Base-by-base conservation (phyloP, 768 basidiomycete genomes). In the Tephrocybe sp. region DNA sequence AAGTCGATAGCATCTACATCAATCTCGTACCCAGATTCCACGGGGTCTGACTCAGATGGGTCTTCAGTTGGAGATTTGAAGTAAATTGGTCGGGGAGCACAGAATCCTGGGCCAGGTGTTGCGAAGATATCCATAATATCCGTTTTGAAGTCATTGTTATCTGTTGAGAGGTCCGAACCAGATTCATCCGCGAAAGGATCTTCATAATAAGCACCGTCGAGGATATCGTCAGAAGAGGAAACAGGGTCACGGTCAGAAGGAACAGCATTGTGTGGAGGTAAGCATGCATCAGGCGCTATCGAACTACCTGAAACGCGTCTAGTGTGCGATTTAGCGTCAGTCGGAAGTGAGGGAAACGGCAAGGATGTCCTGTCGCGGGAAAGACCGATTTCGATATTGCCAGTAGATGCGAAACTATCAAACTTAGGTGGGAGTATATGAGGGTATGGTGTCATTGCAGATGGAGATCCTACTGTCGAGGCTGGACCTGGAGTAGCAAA, bases 11-110 rank as follows among this genome's bases (percentile, higher is more conserved):
- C 58, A 5, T 68, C 63, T 33, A 72, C 63, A 53, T 76, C 70
- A 36, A 79, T 57, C 23, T 69, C 67, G 54, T 71, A 75, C 42
- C 60, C 60, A 38, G 57, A 44, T 21, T 70, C 63, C 32, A 73
- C 63, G 25, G 68, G 55, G 47, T 65, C 65, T 57, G 73, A 70
- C 56, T 70, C 70, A 25, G 75, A 72, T 32, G 76, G 76, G 54
- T 80, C 78, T 51, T 81, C 78, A 25, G 71, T 68, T 1, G 78
- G 78, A 2, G 77, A 78, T 59, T 81, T 78, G 57, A 79, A 79
- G 63, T 80, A 78, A 28, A 79, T 60, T 14, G 70, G 63, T 20
- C 55, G 67, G 41, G 68, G 66, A 36, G 60, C 57, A 61, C 44
- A 58, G 50, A 65, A 70, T 25, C 58, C 68, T 32, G 80, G 79